Base-by-base conservation (phyloP, 106 monocot species). In the Agapanthus africanus region DNA sequence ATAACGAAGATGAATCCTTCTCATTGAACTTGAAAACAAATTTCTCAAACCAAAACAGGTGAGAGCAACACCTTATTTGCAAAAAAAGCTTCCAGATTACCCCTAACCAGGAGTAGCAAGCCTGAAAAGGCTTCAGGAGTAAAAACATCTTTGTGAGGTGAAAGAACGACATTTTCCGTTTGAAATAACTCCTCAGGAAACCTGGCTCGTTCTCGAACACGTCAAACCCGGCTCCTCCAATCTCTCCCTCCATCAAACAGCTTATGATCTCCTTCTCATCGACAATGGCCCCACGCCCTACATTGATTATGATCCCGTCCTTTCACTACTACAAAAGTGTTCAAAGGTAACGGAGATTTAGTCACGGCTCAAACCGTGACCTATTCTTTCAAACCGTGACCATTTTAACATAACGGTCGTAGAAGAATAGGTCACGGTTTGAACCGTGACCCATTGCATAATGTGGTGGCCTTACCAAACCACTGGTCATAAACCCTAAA, bases 141-240 rank as follows among this genome's bases (percentile, higher is more conserved):
- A 11, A 66, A 41, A 6, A 27, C 66, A 66, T 37, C 66, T 15
- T 19, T 41, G 16, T 41, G 66, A 23, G 66, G 0, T 9, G 40
- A 66, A 7, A 66, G n/a, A 32, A 66, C 40, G n/a, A 66, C 66
- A 14, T 66, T 66, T 21, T 42, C 66, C 66, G 40, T 66, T 7
- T 9, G 4, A 16, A 66, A 30, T 4, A 66, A 40, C 40, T 66
- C 66, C 13, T 40, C 66, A 3, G 66, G 34, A 66, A 37, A 26
- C 23, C 26, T 21, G 41, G 66, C 15, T 42, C 66, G 40, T 66
- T 31, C 28, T 66, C 40, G 38, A 66, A 66, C 37, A 91, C 91
- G 80, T 88, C 88, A 18, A 92, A 82, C 18, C 85, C 88, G 34
- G 84, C 85, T 26, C 91, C 91, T 18, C 71, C 80, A 37, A 92